Conservation (phyloP, 2,329 filamentous ascomycete species). For the Colletotrichum higginsianum region DNA sequence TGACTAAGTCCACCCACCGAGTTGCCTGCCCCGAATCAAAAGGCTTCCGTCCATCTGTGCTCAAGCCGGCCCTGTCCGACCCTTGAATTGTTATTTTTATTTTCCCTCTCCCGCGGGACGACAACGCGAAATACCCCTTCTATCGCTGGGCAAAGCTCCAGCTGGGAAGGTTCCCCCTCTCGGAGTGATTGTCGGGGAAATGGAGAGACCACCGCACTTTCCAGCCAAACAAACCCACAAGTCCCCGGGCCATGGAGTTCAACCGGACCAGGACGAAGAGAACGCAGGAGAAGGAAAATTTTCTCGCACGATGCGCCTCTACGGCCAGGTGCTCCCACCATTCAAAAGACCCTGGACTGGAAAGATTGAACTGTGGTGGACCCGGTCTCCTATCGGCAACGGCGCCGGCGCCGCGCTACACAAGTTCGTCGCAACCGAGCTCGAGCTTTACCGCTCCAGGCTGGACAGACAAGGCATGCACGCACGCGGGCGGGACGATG, state of each 20-base stretch:
- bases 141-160: background rate
- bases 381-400: conserved; percentile 25
- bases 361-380: conserved; percentile 28
- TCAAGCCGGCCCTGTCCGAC: conserved; percentile 25
- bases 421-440: conserved; percentile 22
- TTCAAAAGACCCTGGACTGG: conserved; percentile 11
- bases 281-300: conserved; percentile 8
- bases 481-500: conserved; percentile 3
- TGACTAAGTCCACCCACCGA: conserved; percentile 10
- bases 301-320: conserved; percentile 23
- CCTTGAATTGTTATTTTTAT: background rate
- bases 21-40: conserved; percentile 17
- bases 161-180: conserved; percentile 12
- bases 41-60: conserved; percentile 25
- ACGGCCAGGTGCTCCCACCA: conserved; percentile 27
- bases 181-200: conserved; percentile 38
- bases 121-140: conserved; percentile 15
- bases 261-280: conserved; percentile 7
- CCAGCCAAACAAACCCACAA: conserved; percentile 11
- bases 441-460: conserved; percentile 13
- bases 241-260: conserved; percentile 12
- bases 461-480: background rate
- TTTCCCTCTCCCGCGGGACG: conserved; percentile 9
- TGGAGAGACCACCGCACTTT: conserved; percentile 1
- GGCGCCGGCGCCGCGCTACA: conserved; percentile 37